Conservation (phyloP, 2,329 filamentous ascomycete species). For the Microsporum canis region DNA sequence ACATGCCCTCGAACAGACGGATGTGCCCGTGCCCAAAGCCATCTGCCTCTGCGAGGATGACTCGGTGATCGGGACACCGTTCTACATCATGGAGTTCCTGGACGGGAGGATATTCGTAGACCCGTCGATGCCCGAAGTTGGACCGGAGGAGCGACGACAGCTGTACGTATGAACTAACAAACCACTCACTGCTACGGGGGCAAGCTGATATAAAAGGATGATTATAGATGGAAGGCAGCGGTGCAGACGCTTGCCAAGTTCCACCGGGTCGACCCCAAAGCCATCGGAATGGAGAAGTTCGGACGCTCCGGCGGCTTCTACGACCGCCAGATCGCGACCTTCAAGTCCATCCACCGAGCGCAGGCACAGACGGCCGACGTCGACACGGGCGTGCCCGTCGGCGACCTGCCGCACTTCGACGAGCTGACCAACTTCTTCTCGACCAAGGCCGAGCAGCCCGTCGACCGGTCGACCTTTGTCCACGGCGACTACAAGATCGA, state of each 20-base stretch:
- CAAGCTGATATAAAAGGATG: neutral
- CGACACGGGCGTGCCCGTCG: conserved; percentile 65
- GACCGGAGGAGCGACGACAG: conserved; percentile 54
- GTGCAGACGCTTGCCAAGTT: conserved; percentile 73
- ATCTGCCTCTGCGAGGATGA: conserved; percentile 79
- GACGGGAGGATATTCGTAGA: conserved; percentile 91
- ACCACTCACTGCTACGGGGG: no score
- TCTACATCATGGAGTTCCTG: conserved; percentile 95
- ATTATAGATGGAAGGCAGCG: conserved; percentile 63
- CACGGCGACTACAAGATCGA: conserved; percentile 98
- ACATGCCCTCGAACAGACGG: conserved; percentile 63
- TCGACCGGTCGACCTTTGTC: conserved; percentile 66
- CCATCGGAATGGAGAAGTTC: conserved; percentile 59
- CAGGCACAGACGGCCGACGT: conserved; percentile 67
- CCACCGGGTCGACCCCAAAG: conserved; percentile 58
- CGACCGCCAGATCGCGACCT: conserved; percentile 71
- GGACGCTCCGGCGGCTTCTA: conserved; percentile 72
- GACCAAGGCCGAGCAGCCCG: conserved; percentile 57
- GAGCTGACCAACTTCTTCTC: conserved; percentile 70
- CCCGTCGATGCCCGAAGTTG: conserved; percentile 63
- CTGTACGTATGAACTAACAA: conserved; percentile 42
- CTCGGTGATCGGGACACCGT: conserved; percentile 71
- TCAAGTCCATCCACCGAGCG: conserved; percentile 62
- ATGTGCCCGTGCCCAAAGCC: conserved; percentile 75
- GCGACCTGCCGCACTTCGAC: conserved; percentile 70